Evolutionary conservation across 768 basidiomycete genomes (phyloP), one percentile per base, ranked within the genome.

Genomic region (Suillus americanus): DNA sequence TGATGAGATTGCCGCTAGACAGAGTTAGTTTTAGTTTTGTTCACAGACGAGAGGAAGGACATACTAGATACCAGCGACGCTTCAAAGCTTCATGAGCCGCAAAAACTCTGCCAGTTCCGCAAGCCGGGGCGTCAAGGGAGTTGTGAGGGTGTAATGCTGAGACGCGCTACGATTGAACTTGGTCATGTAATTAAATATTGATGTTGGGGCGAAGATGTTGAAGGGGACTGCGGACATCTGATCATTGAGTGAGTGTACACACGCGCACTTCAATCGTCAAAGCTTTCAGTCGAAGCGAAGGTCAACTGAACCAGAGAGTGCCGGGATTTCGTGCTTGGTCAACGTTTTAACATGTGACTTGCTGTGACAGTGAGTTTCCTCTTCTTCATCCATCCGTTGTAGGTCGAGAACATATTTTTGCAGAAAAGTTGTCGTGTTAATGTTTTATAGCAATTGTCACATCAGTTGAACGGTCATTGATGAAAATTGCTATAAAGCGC

Each of bases 1-100:
- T 96, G n/a, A 98, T 86, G 43, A 97, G 73, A 74, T 99, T 99
- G 6, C 96, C 95, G 72, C 95, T 96, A 18, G 20, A 18, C 45
- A 35, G 60, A 43, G 48, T 54, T 33, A 57, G 37, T 30, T 6
- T 54, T 33, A 57, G 37, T 30, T 6, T 16, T 3, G n/a, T 28
- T 30, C 54, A 13, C 2, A 46, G 18, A 18, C 0, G 7, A 55
- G 23, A 61, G 8, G 20, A 23, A 59, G 3, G n/a, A 83, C 94
- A 67, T 64, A 95, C 95, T 98, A 98, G 46, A 98, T 82, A 0
- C 90, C 90, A 4, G 94, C 83, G 33, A 98, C 83, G 0, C 91
- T 85, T 30, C 30, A 35, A 9, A 3, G 33, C 33, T 7, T 35
- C 33, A 7, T 3, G 35, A 9, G 2, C 81, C 61, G 78, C 61